These are phyloP conservation scores for Nicotiana noctiflora DNA, from an alignment of 257 asterid genomes.

Conservation along the genomic window DNA sequence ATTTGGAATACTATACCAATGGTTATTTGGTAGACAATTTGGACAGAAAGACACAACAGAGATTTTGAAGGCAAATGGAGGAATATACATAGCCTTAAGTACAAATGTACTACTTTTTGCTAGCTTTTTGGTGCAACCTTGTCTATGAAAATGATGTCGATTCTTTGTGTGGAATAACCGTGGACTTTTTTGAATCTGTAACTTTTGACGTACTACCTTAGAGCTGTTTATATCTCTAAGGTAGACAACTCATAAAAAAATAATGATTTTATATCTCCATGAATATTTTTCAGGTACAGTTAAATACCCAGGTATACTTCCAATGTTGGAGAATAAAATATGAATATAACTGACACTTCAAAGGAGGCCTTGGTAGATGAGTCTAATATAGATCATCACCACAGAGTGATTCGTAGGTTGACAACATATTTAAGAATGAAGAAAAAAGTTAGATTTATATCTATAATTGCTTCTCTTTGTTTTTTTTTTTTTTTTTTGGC, in stretches of 20 bases:
- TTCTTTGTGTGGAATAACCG: neutral
- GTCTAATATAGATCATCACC: neutral
- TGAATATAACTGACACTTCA: neutral
- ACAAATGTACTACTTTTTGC: neutral
- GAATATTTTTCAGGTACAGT: neutral
- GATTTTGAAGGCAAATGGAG: neutral
- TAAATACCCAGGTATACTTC: neutral
- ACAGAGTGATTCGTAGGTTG: neutral
- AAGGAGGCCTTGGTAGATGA: neutral
- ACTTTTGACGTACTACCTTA: neutral
- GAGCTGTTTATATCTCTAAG: neutral
- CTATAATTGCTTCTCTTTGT: neutral
- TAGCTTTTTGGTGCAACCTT: neutral
- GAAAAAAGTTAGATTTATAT: neutral
- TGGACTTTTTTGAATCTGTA: neutral
- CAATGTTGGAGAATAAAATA: neutral
- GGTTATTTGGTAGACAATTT: neutral
- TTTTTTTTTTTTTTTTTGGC: neutral
- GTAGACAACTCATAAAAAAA: too few relatives aligned
- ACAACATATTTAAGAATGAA: neutral
- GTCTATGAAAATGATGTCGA: slow-evolving; percentile 2
- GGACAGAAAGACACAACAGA: neutral
- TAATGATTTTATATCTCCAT: neutral
- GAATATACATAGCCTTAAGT: neutral
- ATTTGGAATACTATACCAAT: neutral